Evolutionary conservation across 257 asterid genomes (phyloP), one percentile per base, ranked within the genome.

Genomic region (Nicotiana otophora): DNA sequence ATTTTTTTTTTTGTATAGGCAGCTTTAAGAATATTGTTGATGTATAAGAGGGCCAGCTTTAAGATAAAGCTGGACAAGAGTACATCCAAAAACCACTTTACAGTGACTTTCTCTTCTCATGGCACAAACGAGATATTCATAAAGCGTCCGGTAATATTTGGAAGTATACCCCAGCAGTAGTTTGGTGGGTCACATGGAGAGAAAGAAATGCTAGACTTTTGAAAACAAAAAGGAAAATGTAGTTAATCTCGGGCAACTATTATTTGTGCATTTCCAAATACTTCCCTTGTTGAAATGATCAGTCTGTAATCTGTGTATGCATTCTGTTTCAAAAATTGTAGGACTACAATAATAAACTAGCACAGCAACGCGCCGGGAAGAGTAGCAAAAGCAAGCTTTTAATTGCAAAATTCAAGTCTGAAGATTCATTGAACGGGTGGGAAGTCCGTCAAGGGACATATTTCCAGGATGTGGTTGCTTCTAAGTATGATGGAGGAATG

Each of bases 371-470:
- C 77, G 97, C 99, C 20, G 99, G 99, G 60, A 96, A 96, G 86
- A 96, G 99, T 92, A 96, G 99, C 93, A 96, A 96, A 89, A 96
- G 99, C 89, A 96, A 96, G 91, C 97, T 96, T 30, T 83, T 91
- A 84, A 92, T 96, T 34, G 86, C 98, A 15, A 96, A 96, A 85
- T 96, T 96, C 94, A 94, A 92, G 87, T 87, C 98, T 5, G 90
- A 89, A 80, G 97, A 96, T 77, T 85, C 98, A 33, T 81, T 94
- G 92, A 84, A 88, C 0, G 98, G 97, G 81, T 96, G 99, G 99
- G 96, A 96, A 85, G 93, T 94, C 83, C 96, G 96, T 82, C 90
- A 82, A 84, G 99, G 98, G 84, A 93, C 96, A 61, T 96, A 96
- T 85, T 96, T 94, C 87, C 95, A 92, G 87, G 99, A 96, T 82